A percentile compares a stretch with the other conserved stretches of the same genome.
Conservation (phyloP, 2,329 filamentous ascomycete genomes). For the Cladophialophora yegresii region DNA sequence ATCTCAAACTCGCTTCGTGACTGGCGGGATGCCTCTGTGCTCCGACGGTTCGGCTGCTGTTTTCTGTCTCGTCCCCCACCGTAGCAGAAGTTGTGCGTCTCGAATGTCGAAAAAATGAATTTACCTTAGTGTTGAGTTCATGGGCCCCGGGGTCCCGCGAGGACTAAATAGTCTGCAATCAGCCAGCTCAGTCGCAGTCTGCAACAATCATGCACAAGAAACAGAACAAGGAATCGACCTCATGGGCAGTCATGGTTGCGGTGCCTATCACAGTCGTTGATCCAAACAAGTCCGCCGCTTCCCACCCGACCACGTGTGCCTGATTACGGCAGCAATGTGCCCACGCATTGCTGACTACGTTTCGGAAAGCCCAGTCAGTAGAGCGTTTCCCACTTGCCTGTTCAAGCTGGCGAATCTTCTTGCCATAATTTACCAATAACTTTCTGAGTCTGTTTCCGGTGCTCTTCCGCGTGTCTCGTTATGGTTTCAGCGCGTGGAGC, state of each 20-base stretch:
- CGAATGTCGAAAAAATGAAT: background rate
- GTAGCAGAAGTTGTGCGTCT: background rate
- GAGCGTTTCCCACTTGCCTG: constrained; percentile 27
- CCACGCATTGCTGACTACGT: constrained; percentile 29
- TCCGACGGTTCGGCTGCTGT: constrained; percentile 19
- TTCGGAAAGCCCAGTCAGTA: constrained; percentile 25
- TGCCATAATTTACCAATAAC: background rate
- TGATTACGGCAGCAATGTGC: constrained; percentile 30
- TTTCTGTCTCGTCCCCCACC: constrained; percentile 2
- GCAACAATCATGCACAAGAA: background rate
- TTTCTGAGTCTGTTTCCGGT: background rate
- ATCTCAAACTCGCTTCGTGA: constrained; percentile 1
- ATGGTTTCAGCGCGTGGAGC: constrained; percentile 6
- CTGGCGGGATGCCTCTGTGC: constrained; percentile 13
- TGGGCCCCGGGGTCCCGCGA: background rate
- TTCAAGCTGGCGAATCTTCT: constrained; percentile 13
- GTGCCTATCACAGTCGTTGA: constrained; percentile 5
- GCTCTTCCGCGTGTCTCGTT: background rate
- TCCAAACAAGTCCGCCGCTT: constrained; percentile 9
- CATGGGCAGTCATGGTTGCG: constrained; percentile 3
- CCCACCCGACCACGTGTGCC: constrained; percentile 7
- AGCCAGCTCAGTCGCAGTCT: background rate
- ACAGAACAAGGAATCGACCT: constrained; percentile 12
- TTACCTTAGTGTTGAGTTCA: background rate
- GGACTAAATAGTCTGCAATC: constrained; percentile 7